Evolutionary conservation across 1,139 yeast species (phyloP), one percentile per base, ranked within the genome.

Genomic region (Chernovozyma sophiae-reginae): DNA sequence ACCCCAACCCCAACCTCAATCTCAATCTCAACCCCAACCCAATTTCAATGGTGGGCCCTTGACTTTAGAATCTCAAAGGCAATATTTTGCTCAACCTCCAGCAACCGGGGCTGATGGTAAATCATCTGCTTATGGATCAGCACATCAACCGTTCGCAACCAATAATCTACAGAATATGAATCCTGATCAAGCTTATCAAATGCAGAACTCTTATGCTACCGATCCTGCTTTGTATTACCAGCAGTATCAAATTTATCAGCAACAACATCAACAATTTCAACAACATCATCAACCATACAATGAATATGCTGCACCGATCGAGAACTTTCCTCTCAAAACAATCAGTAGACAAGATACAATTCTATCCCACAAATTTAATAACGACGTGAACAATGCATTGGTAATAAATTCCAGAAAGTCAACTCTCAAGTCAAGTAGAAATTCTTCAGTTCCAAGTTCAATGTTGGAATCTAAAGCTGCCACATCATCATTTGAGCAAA

Each of bases 381-480:
- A 20, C 10, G 23, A 20, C 10, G 23, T 20, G 23, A 6, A 20
- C 23, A 20, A 20, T 20, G 23, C 6, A 10, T 20, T 20, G 10
- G 23, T 20, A 7, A 20, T 20, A 6, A 24, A 56, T 32, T 56
- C 70, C 11, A 53, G 73, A 43, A 55, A 48, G 32, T 56, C 65
- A 13, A 60, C 68, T 5, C 44, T 64, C 26, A 64, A 58, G 45
- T 60, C 70, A 5, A 65, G 53, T 39, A 52, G 74, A 36, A 63
- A 53, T 35, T 59, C 71, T 6, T 65, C 72, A 15, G 64, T 62
- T 7, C 74, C 74, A 4, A 7, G 25, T n/a, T 20, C 29, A 6
- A 23, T 10, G 8, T 32, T 17, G 4, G 36, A 34, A n/a, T n/a
- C 23, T 4, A 22, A 34, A 15, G 4, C 24, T 10, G 6, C 10